Conservation (phyloP, 805 yeast genomes). For the Yamadazyma phyllophila region DNA sequence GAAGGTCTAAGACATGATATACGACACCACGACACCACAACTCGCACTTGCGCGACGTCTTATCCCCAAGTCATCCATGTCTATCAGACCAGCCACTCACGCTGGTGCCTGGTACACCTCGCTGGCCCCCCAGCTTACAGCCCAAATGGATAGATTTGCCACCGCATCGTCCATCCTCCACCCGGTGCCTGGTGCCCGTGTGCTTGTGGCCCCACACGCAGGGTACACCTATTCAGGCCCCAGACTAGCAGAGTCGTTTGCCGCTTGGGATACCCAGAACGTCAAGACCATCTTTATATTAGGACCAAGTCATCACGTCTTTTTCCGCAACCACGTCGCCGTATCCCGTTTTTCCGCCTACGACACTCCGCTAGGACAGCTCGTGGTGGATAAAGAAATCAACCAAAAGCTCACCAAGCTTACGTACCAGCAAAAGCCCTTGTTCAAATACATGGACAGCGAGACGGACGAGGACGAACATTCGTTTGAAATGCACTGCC, state of each 20-base stretch:
- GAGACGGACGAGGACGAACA: slow-evolving; percentile 82
- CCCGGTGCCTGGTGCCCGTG: slow-evolving; percentile 40
- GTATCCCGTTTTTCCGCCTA: slow-evolving; percentile 52
- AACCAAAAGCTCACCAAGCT: slow-evolving; percentile 30
- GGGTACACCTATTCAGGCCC: slow-evolving; percentile 83
- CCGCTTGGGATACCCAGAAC: slow-evolving; percentile 58
- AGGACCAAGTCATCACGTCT: slow-evolving; percentile 94
- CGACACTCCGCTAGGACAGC: slow-evolving; percentile 80
- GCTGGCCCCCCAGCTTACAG: slow-evolving; percentile 38
- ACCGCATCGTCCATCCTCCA: slow-evolving; percentile 8
- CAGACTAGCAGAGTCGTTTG: slow-evolving; percentile 74
- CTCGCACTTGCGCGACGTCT: too few species aligned
- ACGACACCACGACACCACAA: too few species aligned
- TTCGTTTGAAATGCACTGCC: slow-evolving; percentile 92
- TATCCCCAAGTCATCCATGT: slow-evolving; percentile 1
- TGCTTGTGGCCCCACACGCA: slow-evolving; percentile 66
- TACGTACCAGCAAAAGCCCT: slow-evolving; percentile 17
- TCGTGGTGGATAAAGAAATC: slow-evolving; percentile 60
- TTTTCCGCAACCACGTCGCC: slow-evolving; percentile 60
- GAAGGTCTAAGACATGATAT: too few species aligned
- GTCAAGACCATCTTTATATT: slow-evolving; percentile 69
- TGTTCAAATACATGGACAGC: slow-evolving; percentile 55
- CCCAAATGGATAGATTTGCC: slow-evolving; percentile 52
- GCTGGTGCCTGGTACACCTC: slow-evolving; percentile 88
- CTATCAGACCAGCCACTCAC: slow-evolving; percentile 67